Evolutionary conservation across 23 red algal species (phyloP).

Genomic region (Gracilaria domingensis): DNA sequence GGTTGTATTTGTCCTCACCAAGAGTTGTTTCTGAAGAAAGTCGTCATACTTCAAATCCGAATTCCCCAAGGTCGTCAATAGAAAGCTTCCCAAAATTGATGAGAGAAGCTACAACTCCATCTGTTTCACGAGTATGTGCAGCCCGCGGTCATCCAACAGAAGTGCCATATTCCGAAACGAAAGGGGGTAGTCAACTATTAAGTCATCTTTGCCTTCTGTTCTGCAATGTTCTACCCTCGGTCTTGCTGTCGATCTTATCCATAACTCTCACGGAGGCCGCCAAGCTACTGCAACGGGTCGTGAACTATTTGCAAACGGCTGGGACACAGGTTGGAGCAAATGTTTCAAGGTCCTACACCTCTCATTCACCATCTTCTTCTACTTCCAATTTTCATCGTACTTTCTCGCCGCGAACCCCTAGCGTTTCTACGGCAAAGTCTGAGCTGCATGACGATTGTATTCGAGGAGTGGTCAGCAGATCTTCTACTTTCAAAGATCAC

Average conservation of each 20-base stretch:
- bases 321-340: not conserved
- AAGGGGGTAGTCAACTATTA: not conserved
- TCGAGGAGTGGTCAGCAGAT: not conserved
- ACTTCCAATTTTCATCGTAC: not conserved
- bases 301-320: constrained; percentile 18
- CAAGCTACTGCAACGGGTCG: not conserved
- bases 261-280: constrained; percentile 8
- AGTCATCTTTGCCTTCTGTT: constrained; percentile 24
- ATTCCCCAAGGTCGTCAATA: not conserved
- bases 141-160: not conserved
- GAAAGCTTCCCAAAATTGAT: constrained; percentile 20
- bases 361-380: not conserved
- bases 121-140: not conserved
- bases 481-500: not conserved
- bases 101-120: not conserved
- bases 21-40: constrained; percentile 11
- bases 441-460: not conserved
- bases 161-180: not conserved
- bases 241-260: constrained; percentile 26
- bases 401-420: not conserved
- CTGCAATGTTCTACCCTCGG: constrained; percentile 23
- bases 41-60: constrained; percentile 1
- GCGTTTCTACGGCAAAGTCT: constrained; percentile 9
- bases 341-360: not conserved
- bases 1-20: not conserved